Percentiles rank a stretch among this genome's conserved stretches.
These are phyloP conservation scores for Phytophthora chlamydospora DNA, from an alignment of 352 stramenopile species.

Conservation along the genomic window DNA sequence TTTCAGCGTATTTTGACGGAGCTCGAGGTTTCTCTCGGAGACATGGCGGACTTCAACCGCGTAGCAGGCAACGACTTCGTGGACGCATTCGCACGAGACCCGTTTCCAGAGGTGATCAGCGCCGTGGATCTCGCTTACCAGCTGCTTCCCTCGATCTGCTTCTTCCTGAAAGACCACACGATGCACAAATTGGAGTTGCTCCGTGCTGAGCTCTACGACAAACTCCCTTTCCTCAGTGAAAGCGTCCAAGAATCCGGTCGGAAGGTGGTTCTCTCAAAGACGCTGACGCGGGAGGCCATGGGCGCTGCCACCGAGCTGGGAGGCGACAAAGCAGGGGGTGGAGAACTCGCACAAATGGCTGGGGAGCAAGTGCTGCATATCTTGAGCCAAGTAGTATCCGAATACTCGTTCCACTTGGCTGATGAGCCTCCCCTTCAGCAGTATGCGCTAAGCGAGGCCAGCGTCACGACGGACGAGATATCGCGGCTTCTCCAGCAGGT, in stretches of 20 bases:
- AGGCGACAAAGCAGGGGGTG: conserved; percentile 16
- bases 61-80: conserved; percentile 48
- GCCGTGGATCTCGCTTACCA: conserved; percentile 39
- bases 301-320: conserved; percentile 30
- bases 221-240: conserved; percentile 50
- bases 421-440: conserved; percentile 16
- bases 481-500: conserved; percentile 36
- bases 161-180: conserved; percentile 47
- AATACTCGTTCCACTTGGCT: conserved; percentile 40
- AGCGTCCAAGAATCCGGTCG: conserved; percentile 10
- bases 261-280: conserved; percentile 32
- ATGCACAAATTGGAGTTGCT: conserved; percentile 46
- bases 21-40: conserved; percentile 48
- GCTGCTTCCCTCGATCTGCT: conserved; percentile 49
- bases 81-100: conserved; percentile 24
- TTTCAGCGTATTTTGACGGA: conserved; percentile 46
- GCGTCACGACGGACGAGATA: conserved; percentile 34
- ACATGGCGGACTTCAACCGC: conserved; percentile 41
- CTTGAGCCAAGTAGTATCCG: conserved; percentile 38
- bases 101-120: conserved; percentile 28
- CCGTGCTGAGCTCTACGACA: conserved; percentile 35
- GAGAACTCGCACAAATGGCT: conserved; percentile 26
- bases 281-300: conserved; percentile 34
- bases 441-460: conserved; percentile 36
- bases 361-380: conserved; percentile 45